Conservation (phyloP, 441 rosid genomes). For the Croton setiger region DNA sequence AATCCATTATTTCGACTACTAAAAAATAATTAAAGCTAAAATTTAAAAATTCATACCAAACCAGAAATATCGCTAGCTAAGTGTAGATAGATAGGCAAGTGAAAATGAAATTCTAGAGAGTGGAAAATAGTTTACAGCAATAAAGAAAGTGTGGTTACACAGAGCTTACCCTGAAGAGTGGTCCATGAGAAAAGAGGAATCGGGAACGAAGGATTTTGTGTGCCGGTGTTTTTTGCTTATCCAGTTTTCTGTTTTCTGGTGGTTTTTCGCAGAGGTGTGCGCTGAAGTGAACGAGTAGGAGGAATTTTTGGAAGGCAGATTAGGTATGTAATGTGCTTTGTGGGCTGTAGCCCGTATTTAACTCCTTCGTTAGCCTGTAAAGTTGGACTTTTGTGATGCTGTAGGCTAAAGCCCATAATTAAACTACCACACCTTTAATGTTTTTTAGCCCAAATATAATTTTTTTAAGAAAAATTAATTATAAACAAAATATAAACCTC, state of each 20-base stretch:
- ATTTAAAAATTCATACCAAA: background rate
- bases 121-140: background rate
- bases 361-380: too few species aligned
- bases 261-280: background rate
- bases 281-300: background rate
- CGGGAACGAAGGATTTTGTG: background rate
- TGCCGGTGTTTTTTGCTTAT: background rate
- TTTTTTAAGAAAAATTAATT: too few species aligned
- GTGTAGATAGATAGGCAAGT: background rate
- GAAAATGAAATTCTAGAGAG: background rate
- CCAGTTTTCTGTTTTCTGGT: background rate
- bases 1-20: conserved; percentile 1
- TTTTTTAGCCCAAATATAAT: too few species aligned
- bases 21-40: background rate
- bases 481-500: too few species aligned
- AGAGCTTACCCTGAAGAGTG: background rate
- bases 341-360: too few species aligned
- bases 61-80: background rate
- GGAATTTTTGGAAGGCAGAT: background rate
- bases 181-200: background rate
- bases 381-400: too few species aligned
- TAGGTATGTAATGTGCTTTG: background rate
- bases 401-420: too few species aligned
- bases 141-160: background rate
- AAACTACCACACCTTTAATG: too few species aligned